These are phyloP conservation scores for Fomitopsis serialis DNA, from an alignment of 768 basidiomycete genomes.

Conservation along the genomic window DNA sequence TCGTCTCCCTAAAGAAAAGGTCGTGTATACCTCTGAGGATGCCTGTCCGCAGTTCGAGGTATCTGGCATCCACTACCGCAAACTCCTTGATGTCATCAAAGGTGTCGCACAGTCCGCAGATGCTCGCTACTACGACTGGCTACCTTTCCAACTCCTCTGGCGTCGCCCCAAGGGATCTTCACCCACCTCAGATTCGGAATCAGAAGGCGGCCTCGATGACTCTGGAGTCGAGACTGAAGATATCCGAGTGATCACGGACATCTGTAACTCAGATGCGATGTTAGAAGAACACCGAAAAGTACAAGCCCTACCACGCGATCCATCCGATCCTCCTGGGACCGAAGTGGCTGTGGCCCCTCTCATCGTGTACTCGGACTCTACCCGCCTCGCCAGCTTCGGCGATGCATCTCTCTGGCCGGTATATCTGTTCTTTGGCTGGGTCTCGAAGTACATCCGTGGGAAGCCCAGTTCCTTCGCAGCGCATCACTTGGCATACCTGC, in stretches of 20 bases:
- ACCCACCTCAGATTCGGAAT: too few relatives aligned
- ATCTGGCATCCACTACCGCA: constrained; percentile 21
- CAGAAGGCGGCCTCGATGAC: too few relatives aligned
- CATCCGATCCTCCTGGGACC: background rate
- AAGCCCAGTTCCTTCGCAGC: too few relatives aligned
- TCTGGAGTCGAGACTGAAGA: background rate
- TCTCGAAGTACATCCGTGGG: constrained; percentile 34
- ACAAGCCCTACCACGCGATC: constrained; percentile 1
- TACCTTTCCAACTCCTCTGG: constrained; percentile 6
- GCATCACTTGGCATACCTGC: constrained; percentile 46
- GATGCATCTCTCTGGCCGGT: constrained; percentile 31
- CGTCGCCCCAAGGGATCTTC: background rate
- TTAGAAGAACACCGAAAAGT: constrained; percentile 8
- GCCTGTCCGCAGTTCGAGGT: constrained; percentile 27
- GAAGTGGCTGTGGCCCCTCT: constrained; percentile 8
- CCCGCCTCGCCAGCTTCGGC: constrained; percentile 23
- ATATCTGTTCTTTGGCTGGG: constrained; percentile 34
- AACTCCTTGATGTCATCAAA: constrained; percentile 7
- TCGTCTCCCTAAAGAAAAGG: constrained; percentile 16
- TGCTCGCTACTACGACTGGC: background rate
- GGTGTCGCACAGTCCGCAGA: background rate
- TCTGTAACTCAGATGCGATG: constrained; percentile 10
- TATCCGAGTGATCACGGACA: constrained; percentile 12
- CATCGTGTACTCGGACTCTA: constrained; percentile 23
- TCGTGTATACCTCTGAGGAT: constrained; percentile 11